Evolutionary conservation across 2,329 filamentous ascomycete genomes (phyloP).

Genomic region (Pseudodiploospora longispora): DNA sequence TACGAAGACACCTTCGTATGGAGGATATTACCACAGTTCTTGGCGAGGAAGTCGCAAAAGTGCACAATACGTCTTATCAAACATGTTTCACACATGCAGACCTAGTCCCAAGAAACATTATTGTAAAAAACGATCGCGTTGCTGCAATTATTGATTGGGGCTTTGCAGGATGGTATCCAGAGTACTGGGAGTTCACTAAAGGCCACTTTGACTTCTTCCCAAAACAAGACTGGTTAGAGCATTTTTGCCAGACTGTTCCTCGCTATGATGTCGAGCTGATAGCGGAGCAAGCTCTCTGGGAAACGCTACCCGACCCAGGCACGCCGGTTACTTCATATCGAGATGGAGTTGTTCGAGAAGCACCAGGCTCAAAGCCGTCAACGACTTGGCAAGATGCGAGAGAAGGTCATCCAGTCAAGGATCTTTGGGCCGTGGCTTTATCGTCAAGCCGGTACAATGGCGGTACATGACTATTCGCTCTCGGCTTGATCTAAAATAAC

Average conservation of each 20-base stretch:
- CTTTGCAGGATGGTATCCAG: conserved; percentile 27
- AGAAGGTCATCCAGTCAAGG: conserved; percentile 9
- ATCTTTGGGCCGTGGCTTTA: conserved; percentile 12
- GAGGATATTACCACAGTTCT: conserved; percentile 16
- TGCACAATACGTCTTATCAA: conserved; percentile 16
- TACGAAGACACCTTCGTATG: conserved; percentile 13
- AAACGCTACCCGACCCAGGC: conserved; percentile 14
- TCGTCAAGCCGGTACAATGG: conserved; percentile 5
- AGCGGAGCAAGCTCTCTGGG: conserved; percentile 16
- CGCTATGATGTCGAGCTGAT: conserved; percentile 17
- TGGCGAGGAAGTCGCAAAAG: conserved; percentile 14
- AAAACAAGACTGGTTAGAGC: conserved; percentile 17
- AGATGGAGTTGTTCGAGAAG: conserved; percentile 6
- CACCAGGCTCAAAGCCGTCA: conserved; percentile 14
- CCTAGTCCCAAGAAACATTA: conserved; percentile 18
- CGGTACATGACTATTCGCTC: conserved; percentile 2
- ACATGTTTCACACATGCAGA: conserved; percentile 20
- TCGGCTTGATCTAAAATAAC: not conserved
- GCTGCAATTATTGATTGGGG: conserved; percentile 24
- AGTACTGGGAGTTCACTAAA: conserved; percentile 23
- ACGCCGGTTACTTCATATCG: conserved; percentile 7
- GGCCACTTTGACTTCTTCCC: conserved; percentile 1
- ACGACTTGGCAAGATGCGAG: conserved; percentile 15
- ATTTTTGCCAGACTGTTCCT: conserved; percentile 13
- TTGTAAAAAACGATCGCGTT: conserved; percentile 17